Evolutionary conservation across 257 asterid genomes (phyloP).

Genomic region (Orobanche coerulescens): DNA sequence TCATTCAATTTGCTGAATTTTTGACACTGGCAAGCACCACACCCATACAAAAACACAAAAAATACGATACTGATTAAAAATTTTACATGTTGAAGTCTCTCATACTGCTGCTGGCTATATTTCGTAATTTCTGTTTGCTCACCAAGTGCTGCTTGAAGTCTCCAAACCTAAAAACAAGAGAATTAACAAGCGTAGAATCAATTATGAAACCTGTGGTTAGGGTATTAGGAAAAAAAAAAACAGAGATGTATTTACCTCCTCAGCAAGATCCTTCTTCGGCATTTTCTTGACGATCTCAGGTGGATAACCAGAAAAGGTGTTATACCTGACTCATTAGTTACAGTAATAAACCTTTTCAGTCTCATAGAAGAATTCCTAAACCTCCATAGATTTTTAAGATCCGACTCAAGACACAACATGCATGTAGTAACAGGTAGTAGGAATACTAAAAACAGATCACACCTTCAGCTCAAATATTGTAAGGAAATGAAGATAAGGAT

Average conservation of each 20-base stretch:
- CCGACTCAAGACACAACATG: slow-evolving; percentile 1
- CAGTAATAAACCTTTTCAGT: slow-evolving; percentile 18
- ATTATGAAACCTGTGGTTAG: background rate
- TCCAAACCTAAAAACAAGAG: slow-evolving; percentile 68
- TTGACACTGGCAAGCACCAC: background rate
- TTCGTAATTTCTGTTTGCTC: slow-evolving; percentile 96
- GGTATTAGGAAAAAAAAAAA: background rate
- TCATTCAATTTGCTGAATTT: slow-evolving; percentile 12
- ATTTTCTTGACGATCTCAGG: slow-evolving; percentile 96
- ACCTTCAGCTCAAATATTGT: background rate
- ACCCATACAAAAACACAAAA: background rate
- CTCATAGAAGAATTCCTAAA: slow-evolving; percentile 14
- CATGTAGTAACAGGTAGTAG: background rate
- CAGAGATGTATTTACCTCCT: slow-evolving; percentile 56
- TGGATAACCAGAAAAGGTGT: slow-evolving; percentile 90
- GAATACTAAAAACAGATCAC: slow-evolving; percentile 13
- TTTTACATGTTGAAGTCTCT: slow-evolving; percentile 85
- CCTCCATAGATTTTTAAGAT: background rate
- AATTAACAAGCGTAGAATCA: background rate
- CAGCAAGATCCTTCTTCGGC: slow-evolving; percentile 99
- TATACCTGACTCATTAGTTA: slow-evolving; percentile 48
- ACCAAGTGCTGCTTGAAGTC: slow-evolving; percentile 99
- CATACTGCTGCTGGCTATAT: slow-evolving; percentile 90
- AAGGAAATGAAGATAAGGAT: background rate
- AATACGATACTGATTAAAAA: slow-evolving; percentile 9